Percentiles rank a stretch among this genome's conserved stretches.
Evolutionary conservation across 768 basidiomycete species (phyloP).

Genomic region (Plicaturopsis crispa): DNA sequence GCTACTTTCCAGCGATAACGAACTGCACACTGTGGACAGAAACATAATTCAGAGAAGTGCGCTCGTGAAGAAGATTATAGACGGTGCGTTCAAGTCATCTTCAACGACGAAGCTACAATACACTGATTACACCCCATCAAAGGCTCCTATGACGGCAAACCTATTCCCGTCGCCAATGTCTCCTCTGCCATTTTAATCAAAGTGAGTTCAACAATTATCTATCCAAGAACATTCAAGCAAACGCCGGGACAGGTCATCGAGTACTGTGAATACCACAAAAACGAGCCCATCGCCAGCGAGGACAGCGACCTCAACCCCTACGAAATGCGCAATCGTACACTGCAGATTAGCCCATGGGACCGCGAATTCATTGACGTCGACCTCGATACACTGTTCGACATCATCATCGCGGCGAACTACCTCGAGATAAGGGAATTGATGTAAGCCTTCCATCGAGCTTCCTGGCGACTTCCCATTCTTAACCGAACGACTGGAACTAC

Average conservation of each 20-base stretch:
- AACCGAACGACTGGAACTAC: not conserved
- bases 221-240: too few relatives aligned
- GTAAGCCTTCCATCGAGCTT: not conserved
- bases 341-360: not conserved
- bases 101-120: too few relatives aligned
- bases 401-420: not conserved
- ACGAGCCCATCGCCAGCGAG: not conserved
- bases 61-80: too few relatives aligned
- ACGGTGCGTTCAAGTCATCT: too few relatives aligned
- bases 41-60: too few relatives aligned
- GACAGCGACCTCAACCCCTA: not conserved
- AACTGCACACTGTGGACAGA: too few relatives aligned
- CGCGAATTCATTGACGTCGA: not conserved
- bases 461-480: not conserved
- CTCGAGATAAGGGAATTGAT: not conserved
- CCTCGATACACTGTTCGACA: not conserved
- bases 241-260: not conserved
- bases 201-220: too few relatives aligned
- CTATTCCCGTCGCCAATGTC: too few relatives aligned
- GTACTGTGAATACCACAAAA: not conserved
- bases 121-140: too few relatives aligned
- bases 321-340: not conserved
- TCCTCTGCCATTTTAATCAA: too few relatives aligned
- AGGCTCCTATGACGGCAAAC: too few relatives aligned
- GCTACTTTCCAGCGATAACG: too few relatives aligned